Percentiles rank a stretch among this genome's conserved stretches.
These are phyloP conservation scores for Trametopsis cervina DNA, from an alignment of 768 basidiomycete species.

Conservation along the genomic window DNA sequence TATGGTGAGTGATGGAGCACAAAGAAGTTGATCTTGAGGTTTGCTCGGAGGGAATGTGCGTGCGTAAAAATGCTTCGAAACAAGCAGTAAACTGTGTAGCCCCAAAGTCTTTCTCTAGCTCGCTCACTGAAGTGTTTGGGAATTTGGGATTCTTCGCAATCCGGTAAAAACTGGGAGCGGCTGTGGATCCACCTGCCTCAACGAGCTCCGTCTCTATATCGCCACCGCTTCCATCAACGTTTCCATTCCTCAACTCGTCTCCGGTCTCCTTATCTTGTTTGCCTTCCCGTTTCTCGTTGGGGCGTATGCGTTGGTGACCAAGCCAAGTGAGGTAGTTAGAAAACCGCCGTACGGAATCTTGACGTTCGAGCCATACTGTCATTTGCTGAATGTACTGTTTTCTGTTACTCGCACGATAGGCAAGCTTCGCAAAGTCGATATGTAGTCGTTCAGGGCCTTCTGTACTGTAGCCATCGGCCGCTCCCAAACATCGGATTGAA, in stretches of 20 bases:
- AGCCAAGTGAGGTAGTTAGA: slow-evolving; percentile 23
- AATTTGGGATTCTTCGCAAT: neutral
- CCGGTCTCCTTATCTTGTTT: neutral
- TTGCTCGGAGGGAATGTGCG: neutral
- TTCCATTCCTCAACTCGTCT: too few relatives aligned
- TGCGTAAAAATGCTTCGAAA: neutral
- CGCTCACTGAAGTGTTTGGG: neutral
- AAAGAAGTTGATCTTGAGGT: neutral
- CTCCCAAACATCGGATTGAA: slow-evolving; percentile 16
- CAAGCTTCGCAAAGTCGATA: slow-evolving; percentile 34
- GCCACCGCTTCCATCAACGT: too few relatives aligned
- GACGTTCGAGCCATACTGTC: slow-evolving; percentile 28
- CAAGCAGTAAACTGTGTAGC: neutral
- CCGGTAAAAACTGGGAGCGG: neutral
- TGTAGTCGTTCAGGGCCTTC: slow-evolving; percentile 31
- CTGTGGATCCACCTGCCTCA: neutral
- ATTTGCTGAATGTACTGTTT: slow-evolving; percentile 29
- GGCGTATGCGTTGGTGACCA: neutral
- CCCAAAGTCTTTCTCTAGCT: neutral
- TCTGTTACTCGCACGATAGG: slow-evolving; percentile 21
- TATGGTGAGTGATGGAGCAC: neutral
- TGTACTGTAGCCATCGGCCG: slow-evolving; percentile 21
- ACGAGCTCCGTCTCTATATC: neutral
- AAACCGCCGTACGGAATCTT: slow-evolving; percentile 27
- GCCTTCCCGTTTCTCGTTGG: too few relatives aligned